Conservation (phyloP, 208 protist species). For the Phytomonas francai region DNA sequence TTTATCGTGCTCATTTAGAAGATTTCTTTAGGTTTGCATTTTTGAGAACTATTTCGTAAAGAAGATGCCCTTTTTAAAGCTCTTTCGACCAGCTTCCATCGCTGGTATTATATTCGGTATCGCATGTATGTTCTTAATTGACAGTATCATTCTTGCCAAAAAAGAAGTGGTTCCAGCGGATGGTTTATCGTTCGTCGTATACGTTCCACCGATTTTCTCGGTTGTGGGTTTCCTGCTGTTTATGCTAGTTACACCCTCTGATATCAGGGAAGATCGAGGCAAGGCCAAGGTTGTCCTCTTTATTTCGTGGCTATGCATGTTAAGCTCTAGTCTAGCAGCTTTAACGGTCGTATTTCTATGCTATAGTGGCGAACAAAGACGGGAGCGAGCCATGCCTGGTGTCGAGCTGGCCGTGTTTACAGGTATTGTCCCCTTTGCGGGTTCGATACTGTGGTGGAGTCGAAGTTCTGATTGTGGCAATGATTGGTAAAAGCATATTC, state of each 20-base stretch:
- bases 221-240: constrained; percentile 53
- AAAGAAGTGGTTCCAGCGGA: constrained; percentile 25
- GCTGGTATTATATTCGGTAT: constrained; percentile 54
- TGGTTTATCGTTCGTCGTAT: constrained; percentile 42
- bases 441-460: constrained; percentile 63
- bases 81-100: constrained; percentile 18
- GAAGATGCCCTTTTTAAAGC: neutral
- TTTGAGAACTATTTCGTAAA: neutral
- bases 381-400: constrained; percentile 35
- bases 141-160: constrained; percentile 42
- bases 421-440: constrained; percentile 37
- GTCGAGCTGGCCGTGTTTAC: constrained; percentile 58
- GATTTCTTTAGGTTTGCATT: neutral
- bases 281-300: constrained; percentile 60
- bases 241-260: constrained; percentile 41
- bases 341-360: constrained; percentile 40
- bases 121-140: constrained; percentile 41
- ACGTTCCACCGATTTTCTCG: constrained; percentile 63
- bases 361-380: constrained; percentile 36
- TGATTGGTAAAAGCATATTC: constrained; percentile 17
- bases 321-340: constrained; percentile 43
- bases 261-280: constrained; percentile 43
- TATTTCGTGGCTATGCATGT: constrained; percentile 60
- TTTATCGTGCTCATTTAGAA: neutral
- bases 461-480: constrained; percentile 25